A percentile compares a stretch with the other conserved stretches of the same genome.
Conservation (phyloP, 176 grass and related monocot species). For the Poa annua region DNA sequence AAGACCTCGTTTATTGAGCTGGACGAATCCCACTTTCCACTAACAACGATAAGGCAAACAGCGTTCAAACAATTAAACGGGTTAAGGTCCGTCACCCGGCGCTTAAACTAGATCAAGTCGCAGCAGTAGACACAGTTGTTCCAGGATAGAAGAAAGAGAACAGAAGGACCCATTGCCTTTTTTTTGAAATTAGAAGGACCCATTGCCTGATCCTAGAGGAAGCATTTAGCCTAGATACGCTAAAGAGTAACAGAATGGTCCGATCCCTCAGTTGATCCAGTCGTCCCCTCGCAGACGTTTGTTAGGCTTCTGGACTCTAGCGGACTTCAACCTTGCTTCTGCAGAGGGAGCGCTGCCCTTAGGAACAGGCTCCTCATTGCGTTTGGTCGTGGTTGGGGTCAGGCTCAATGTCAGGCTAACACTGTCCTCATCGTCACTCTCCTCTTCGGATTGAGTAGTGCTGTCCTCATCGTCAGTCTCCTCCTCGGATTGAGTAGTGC, state of each 20-base stretch:
- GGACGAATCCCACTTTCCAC: neutral
- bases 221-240: neutral
- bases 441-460: no score
- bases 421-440: no score
- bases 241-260: neutral
- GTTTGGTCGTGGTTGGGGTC: no score
- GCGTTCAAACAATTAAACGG: neutral
- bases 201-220: neutral
- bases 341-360: neutral
- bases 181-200: no score
- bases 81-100: neutral
- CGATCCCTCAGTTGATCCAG: neutral
- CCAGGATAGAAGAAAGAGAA: neutral
- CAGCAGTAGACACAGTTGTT: neutral
- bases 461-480: no score
- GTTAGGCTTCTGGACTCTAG: neutral
- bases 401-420: no score
- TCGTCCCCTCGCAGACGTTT: slow-evolving; percentile 8
- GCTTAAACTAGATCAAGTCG: neutral
- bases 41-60: neutral
- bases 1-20: no score
- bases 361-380: neutral
- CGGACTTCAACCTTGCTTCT: neutral
- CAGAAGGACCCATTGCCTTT: neutral
- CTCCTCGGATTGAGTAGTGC: neutral